Evolutionary conservation across 169 alveolate species (phyloP), one percentile per base, ranked within the genome.

Genomic region (Neospora caninum): DNA sequence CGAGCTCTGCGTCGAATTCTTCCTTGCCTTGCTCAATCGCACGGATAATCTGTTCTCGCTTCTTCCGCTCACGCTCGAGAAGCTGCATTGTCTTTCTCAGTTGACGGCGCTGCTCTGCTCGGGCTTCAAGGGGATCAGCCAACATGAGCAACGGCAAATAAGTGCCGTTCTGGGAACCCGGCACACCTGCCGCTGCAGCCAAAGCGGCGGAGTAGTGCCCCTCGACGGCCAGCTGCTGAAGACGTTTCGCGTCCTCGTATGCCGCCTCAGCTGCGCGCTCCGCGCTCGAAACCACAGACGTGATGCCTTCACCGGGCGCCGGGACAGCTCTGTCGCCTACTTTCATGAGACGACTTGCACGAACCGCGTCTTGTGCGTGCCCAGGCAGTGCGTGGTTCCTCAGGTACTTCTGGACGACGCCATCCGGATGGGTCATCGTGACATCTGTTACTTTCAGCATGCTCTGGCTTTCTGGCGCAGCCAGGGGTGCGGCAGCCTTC

Each of bases 181-280:
- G 73, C 42, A 53, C 49, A 86, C 94, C 42, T 78, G 88, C 20
- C 6, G 43, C 29, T 64, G 92, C 80, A 39, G 94, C n/a, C 27
- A 73, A 25, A 0, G 45, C 43, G 43, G 41, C 43, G 43, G 84
- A 34, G 84, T 73, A 73, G 22, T 92, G 88, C n/a, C 94, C 94
- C 80, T 92, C 86, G n/a, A 92, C 80, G 10, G 94, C 94, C 58
- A 91, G 92, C 64, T 92, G 92, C 88, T 92, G 94, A 86, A 92
- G 70, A 18, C 87, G 80, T 39, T 92, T 54, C 22, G 94, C 94
- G 42, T 92, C 54, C 34, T 82, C 82, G 88, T 92, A 91, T 69
- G 94, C 94, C 49, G 73, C 84, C 92, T 82, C 86, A 29, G 87
- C 80, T 36, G 94, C 92, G 29, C 41, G 31, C 43, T 91, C 83